These are phyloP conservation scores for Diatrype stigma DNA, from an alignment of 2,329 filamentous ascomycete species.

Conservation along the genomic window DNA sequence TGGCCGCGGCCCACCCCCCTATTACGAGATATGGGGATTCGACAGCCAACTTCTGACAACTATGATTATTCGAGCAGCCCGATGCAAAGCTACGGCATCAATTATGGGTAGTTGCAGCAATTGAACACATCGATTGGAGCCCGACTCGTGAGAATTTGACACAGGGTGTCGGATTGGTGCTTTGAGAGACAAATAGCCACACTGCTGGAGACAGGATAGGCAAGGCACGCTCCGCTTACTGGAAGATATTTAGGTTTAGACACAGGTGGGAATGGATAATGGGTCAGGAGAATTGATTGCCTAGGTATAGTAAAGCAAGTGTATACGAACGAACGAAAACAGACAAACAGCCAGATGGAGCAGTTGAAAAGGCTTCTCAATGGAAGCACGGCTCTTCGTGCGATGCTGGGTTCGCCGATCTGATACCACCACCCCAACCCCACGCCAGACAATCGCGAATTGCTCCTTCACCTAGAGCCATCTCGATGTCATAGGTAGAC, in stretches of 20 bases:
- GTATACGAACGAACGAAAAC: too few species aligned
- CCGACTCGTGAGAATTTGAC: constrained; percentile 12
- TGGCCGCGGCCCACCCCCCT: constrained; percentile 4
- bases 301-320: too few species aligned
- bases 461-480: constrained; percentile 4
- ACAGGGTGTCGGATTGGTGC: constrained; percentile 18
- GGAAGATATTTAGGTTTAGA: constrained; percentile 14
- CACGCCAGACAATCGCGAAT: neutral
- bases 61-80: constrained; percentile 8
- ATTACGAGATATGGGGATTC: constrained; percentile 5
- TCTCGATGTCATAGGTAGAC: constrained; percentile 21
- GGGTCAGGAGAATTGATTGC: neutral
- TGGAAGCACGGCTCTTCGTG: neutral
- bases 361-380: neutral
- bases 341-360: neutral
- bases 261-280: constrained; percentile 22
- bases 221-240: constrained; percentile 17
- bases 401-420: neutral
- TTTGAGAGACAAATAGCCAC: constrained; percentile 18
- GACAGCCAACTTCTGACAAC: constrained; percentile 4
- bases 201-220: constrained; percentile 12
- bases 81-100: constrained; percentile 16
- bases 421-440: neutral
- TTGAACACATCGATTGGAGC: constrained; percentile 18
- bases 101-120: constrained; percentile 17